Conservation (phyloP, 192 early-diverging fungal species). For the Globomyces pollinis-pini region DNA sequence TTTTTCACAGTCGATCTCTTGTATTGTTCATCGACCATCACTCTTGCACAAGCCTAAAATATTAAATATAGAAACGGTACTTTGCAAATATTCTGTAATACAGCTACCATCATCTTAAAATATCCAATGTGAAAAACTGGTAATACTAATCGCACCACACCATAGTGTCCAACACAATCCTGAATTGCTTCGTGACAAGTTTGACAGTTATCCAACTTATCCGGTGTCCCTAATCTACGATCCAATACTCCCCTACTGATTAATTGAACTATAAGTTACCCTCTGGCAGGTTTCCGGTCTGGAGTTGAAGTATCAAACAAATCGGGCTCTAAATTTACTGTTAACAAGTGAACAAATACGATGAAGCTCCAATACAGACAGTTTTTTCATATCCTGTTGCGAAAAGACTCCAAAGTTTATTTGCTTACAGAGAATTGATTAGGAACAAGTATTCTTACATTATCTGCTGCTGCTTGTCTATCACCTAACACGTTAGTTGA, state of each 20-base stretch:
- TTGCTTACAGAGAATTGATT: conserved; percentile 52
- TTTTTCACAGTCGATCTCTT: conserved; percentile 61
- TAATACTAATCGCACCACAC: conserved; percentile 81
- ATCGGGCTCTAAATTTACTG: too few species aligned
- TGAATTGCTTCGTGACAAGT: conserved; percentile 81
- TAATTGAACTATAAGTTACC: too few species aligned
- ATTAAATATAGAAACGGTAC: conserved; percentile 31
- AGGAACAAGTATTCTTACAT: conserved; percentile 18
- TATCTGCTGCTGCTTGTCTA: conserved; percentile 22
- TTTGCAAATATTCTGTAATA: conserved; percentile 97
- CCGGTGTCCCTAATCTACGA: conserved; percentile 74
- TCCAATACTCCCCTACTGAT: conserved; percentile 93
- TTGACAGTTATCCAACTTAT: conserved; percentile 75
- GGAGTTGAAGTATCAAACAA: conserved; percentile 60
- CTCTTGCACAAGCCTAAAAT: conserved; percentile 69
- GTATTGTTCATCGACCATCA: conserved; percentile 76
- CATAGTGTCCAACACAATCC: conserved; percentile 96
- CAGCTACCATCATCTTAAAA: conserved; percentile 79
- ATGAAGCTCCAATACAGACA: conserved; percentile 82
- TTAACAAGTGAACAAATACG: too few species aligned
- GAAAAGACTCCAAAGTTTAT: conserved; percentile 95
- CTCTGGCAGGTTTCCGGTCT: conserved; percentile 68
- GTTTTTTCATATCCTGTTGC: conserved; percentile 77
- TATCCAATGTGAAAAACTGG: conserved; percentile 99
- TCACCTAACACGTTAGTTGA: too few species aligned